phyloP scores from a whole-genome alignment of 768 basidiomycete genomes.

The Phaeotremella skinneri region DNA sequence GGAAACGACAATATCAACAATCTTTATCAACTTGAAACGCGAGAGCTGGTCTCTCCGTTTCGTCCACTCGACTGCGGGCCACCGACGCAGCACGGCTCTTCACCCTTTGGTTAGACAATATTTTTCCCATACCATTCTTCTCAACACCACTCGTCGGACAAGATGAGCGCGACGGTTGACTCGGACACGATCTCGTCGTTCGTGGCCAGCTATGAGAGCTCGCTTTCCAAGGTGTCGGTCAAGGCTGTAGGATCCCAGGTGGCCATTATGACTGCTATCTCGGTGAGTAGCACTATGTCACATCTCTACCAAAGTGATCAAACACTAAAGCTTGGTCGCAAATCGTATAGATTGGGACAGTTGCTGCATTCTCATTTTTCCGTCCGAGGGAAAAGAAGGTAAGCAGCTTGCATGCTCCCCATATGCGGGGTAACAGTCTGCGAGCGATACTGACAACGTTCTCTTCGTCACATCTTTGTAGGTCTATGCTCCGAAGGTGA shows the following conservation, averaged over 20 bases:
- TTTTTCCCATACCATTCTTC: too few relatives aligned
- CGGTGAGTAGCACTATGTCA: slow-evolving; percentile 24
- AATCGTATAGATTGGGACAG: slow-evolving; percentile 42
- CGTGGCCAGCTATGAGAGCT: slow-evolving; percentile 41
- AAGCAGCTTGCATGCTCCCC: slow-evolving; percentile 58
- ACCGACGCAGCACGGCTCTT: too few relatives aligned
- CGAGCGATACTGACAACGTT: background rate
- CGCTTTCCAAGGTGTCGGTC: slow-evolving; percentile 46
- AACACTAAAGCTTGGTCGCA: background rate
- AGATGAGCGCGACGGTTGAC: slow-evolving; percentile 31
- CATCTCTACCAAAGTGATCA: background rate
- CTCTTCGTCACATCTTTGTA: background rate
- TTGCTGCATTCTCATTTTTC: slow-evolving; percentile 68
- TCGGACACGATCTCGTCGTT: slow-evolving; percentile 34
- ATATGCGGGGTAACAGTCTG: background rate
- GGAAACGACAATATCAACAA: background rate
- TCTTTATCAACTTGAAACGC: background rate
- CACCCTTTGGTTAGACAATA: too few relatives aligned
- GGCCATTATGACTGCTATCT: slow-evolving; percentile 51
- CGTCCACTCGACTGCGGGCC: background rate
- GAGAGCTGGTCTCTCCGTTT: background rate
- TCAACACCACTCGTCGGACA: slow-evolving; percentile 1
- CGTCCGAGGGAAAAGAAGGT: slow-evolving; percentile 70
- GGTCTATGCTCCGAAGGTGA: slow-evolving; percentile 82
- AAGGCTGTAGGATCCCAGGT: slow-evolving; percentile 53